Percentiles rank a stretch among this genome's conserved stretches.
Evolutionary conservation across 495 filamentous ascomycete species (phyloP).

Genomic region (Penicillium flavigenum): DNA sequence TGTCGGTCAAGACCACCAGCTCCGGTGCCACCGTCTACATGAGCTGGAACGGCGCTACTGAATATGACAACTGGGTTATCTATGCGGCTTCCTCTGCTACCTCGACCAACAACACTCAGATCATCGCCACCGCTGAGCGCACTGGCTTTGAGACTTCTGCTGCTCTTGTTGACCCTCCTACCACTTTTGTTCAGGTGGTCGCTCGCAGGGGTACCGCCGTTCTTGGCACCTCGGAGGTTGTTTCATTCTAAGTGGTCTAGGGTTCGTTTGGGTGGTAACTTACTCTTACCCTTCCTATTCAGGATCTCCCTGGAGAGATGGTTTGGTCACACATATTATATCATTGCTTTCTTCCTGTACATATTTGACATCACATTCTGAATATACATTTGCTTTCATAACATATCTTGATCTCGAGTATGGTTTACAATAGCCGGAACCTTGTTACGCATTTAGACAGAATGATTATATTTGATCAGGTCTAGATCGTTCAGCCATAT

Average conservation of each 20-base stretch:
- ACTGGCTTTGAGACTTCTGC: slow-evolving; percentile 37
- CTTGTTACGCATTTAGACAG: not conserved
- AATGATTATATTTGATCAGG: not conserved
- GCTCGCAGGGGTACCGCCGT: slow-evolving; percentile 32
- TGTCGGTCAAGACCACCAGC: slow-evolving; percentile 23
- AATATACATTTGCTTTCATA: not conserved
- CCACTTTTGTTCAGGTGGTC: slow-evolving; percentile 33
- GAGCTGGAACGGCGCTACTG: slow-evolving; percentile 47
- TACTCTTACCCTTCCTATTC: not conserved
- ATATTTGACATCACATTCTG: not conserved
- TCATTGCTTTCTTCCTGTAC: not conserved
- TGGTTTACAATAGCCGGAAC: not conserved
- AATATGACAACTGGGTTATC: slow-evolving; percentile 41
- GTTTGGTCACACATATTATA: not conserved
- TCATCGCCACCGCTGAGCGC: slow-evolving; percentile 27
- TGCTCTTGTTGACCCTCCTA: slow-evolving; percentile 23
- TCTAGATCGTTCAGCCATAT: not conserved
- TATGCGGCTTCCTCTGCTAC: slow-evolving; percentile 27
- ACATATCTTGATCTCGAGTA: not conserved
- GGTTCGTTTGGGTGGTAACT: not conserved
- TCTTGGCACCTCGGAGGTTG: slow-evolving; percentile 29
- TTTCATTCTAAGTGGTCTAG: slow-evolving; percentile 19
- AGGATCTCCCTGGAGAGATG: not conserved
- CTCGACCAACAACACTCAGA: slow-evolving; percentile 23
- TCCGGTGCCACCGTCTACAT: slow-evolving; percentile 27